A percentile compares a stretch with the other conserved stretches of the same genome.
These are phyloP conservation scores for Globisporangium rhizosaccharum DNA, from an alignment of 352 stramenopile species.

Conservation along the genomic window DNA sequence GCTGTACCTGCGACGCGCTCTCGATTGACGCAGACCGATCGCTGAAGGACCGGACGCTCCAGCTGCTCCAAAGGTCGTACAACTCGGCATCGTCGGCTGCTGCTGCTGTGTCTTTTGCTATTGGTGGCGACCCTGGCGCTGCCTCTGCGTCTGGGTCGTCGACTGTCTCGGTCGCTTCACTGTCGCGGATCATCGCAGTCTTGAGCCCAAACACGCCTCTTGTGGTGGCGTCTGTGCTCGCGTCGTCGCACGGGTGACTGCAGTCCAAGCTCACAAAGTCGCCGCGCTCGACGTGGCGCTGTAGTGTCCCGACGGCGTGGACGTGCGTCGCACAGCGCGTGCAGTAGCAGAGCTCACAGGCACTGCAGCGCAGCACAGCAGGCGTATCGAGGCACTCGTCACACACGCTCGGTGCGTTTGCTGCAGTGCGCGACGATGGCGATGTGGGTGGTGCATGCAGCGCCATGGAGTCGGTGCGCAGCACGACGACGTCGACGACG, in stretches of 20 bases:
- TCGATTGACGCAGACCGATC: conserved; percentile 19
- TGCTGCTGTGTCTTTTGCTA: not conserved
- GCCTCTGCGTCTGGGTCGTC: conserved; percentile 21
- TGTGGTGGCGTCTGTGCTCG: not conserved
- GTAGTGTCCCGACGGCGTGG: conserved; percentile 37
- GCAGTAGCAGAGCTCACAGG: conserved; percentile 51
- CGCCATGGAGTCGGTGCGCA: not conserved
- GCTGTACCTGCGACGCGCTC: conserved; percentile 11
- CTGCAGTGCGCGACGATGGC: conserved; percentile 6
- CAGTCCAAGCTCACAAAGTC: conserved; percentile 4
- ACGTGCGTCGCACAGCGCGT: conserved; percentile 27
- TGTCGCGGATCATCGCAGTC: conserved; percentile 4
- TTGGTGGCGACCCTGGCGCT: conserved; percentile 4
- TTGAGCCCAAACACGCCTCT: conserved; percentile 7
- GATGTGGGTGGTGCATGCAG: not conserved
- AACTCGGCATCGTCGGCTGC: conserved; percentile 8
- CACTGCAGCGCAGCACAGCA: conserved; percentile 32
- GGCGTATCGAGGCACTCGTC: conserved; percentile 31
- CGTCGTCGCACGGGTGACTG: too few relatives aligned
- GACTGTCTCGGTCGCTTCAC: conserved; percentile 9
- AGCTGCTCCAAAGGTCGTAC: conserved; percentile 36
- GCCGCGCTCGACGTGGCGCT: conserved; percentile 21
- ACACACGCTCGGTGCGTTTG: conserved; percentile 18
- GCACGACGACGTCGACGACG: conserved; percentile 9
- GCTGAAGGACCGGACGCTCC: conserved; percentile 29